Evolutionary conservation across 371 early-diverging fungal species (phyloP), one percentile per base, ranked within the genome.

Genomic region (Rhizomucor miehei): DNA sequence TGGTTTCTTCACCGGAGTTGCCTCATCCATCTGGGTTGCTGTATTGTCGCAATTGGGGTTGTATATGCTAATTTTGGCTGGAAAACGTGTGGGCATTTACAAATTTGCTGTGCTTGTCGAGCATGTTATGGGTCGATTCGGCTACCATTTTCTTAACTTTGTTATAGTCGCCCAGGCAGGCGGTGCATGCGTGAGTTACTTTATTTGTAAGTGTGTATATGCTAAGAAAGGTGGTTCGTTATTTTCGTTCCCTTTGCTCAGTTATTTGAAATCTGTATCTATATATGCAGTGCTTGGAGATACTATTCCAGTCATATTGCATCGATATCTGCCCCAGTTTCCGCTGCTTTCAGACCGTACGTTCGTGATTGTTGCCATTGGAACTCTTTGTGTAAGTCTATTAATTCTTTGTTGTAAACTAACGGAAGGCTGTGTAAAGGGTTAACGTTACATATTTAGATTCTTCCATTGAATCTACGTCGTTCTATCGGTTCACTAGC

Each of bases 401-500:
- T 37, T 24, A 16, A 40, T 40, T 39, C 45, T 38, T 48, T 24
- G 17, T 43, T n/a, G n/a, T n/a, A n/a, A n/a, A n/a, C n/a, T n/a
- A n/a, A n/a, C n/a, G n/a, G n/a, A n/a, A n/a, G n/a, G n/a, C n/a
- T n/a, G n/a, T n/a, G n/a, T n/a, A n/a, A n/a, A n/a, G 23, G 39
- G 48, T 35, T 41, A 37, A 54, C 19, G 12, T 46, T 49, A 11
- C 21, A 29, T 29, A 29, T n/a, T 12, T 20, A 77, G 78, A 74
- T 81, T 49, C 54, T 80, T 10, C 81, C 84, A 19, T 60, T 81
- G 47, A 67, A 71, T 38, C 58, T 80, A 59, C 65, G 73, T 43
- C 73, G 80, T 43, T 83, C 84, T 5, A 79, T 83, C 52, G 84
- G 84, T 46, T 71, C 84, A 1, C 54, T 83, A n/a, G 75, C 84